Base-by-base conservation (phyloP, 352 stramenopile species). In the Globisporangium recalcitrans region DNA sequence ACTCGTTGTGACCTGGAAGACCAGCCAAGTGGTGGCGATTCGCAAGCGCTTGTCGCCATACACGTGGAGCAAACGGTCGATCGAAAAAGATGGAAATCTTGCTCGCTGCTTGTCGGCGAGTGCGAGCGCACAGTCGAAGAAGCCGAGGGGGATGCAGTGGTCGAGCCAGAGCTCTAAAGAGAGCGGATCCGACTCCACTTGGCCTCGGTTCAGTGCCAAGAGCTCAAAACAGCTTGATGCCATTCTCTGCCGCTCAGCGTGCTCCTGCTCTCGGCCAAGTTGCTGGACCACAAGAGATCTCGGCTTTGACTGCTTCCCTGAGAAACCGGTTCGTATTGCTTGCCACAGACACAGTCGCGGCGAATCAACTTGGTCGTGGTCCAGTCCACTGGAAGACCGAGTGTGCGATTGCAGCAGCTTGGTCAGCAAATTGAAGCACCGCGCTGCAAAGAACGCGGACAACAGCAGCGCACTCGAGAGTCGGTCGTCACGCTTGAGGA, bases 61-160 rank as follows among this genome's bases (percentile, higher is more conserved):
- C 40, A 42, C 11, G 48, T 29, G 24, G 22, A 81, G 68, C n/a
- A 78, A 26, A 9, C 13, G 65, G 29, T 73, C 63, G 21, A 78
- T 48, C 4, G 73, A 68, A n/a, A n/a, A n/a, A n/a, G 21, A 49
- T 31, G 47, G 3, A n/a, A n/a, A n/a, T n/a, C n/a, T n/a, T n/a
- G n/a, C n/a, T 10, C 21, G 19, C 26, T 69, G 54, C 2, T 2
- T 52, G 38, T 73, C 52, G 1, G 77, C 16, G 24, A 81, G 52
- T 3, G 64, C 32, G n/a, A 77, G 64, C 4, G 69, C 55, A 8
- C 60, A 73, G 4, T 75, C 54, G 42, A 75, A 75, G 32, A 69
- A 70, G 5, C 63, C 63, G 19, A 63, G 42, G 0, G 42, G 2
- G 47, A 77, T 52, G 34, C 46, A 53, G 24, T 48, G 24, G 21